Evolutionary conservation across 2,329 filamentous ascomycete genomes (phyloP), one percentile per base, ranked within the genome.

Genomic region (Venturia pyrina): DNA sequence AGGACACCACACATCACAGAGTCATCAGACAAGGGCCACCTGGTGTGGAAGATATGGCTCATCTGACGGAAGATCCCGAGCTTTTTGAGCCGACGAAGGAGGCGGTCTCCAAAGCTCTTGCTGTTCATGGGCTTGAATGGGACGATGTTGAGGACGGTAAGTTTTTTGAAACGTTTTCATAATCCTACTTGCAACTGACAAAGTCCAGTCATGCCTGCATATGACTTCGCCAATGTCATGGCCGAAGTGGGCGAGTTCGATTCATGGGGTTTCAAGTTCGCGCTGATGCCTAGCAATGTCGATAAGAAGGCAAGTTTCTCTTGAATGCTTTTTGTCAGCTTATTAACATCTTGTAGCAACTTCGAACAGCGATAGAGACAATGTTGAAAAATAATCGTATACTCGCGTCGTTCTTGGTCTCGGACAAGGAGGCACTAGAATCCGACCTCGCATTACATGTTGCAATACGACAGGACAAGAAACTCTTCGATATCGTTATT

Each of bases 71-170:
- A n/a, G 69, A 72, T 21, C 67, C 69, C 24, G 69, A 68, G n/a
- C 67, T 68, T 2, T 72, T 70, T 32, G 67, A 69, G 21, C 67
- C 64, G 46, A 72, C 70, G 3, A 71, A 71, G 64, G 67, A 69
- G 7, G 63, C 67, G 10, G 70, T 73, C 1, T 62, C 68, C n/a
- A 62, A 66, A 19, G 68, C 70, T 28, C 65, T 74, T 1, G 65
- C 69, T 10, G 68, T 68, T 3, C 67, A 71, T 59, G 71, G 71
- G 10, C 66, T 75, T 50, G 65, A 50, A 5, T 75, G 73, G 73
- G 66, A 70, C 13, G 73, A 75, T 62, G 73, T 75, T 11, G 73
- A 74, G 67, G 73, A 75, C n/a, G 32, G 53, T 59, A n/a, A 37
- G 32, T 7, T 56, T 59, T 59, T 5, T 17, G 7, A 21, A 28